Evolutionary conservation across 192 early-diverging fungal genomes (phyloP).

Genomic region (Coemansia sp.): DNA sequence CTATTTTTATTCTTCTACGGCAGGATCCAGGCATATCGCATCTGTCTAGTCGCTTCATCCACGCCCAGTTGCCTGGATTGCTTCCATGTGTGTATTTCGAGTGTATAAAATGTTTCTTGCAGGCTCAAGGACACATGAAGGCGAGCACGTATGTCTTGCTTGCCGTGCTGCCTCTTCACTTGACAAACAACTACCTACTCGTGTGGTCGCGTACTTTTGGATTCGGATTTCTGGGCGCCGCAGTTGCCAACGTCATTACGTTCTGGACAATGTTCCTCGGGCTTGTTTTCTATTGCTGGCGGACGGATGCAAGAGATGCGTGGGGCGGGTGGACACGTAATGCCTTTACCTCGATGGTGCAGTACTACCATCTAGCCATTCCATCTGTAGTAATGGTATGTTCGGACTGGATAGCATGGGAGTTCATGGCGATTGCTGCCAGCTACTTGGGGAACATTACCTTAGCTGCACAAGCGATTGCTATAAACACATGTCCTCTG

Average conservation of each 20-base stretch:
- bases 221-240: slow-evolving; percentile 70
- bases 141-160: slow-evolving; percentile 54
- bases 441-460: slow-evolving; percentile 69
- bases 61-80: slow-evolving; percentile 65
- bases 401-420: slow-evolving; percentile 81
- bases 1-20: slow-evolving; percentile 65
- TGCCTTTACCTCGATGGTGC: background rate
- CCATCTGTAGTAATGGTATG: slow-evolving; percentile 82
- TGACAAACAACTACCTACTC: slow-evolving; percentile 28
- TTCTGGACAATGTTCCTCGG: slow-evolving; percentile 61
- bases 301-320: slow-evolving; percentile 43
- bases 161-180: slow-evolving; percentile 26
- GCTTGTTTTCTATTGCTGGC: slow-evolving; percentile 56
- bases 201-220: slow-evolving; percentile 49
- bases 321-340: slow-evolving; percentile 83
- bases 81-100: slow-evolving; percentile 79
- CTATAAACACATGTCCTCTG: slow-evolving; percentile 65
- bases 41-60: slow-evolving; percentile 66
- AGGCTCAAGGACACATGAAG: slow-evolving; percentile 90
- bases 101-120: slow-evolving; percentile 77
- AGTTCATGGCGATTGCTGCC: slow-evolving; percentile 66
- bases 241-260: slow-evolving; percentile 63
- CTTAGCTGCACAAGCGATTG: slow-evolving; percentile 78
- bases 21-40: slow-evolving; percentile 72
- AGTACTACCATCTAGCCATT: slow-evolving; percentile 69